Evolutionary conservation across 2,329 filamentous ascomycete species (phyloP), one percentile per base, ranked within the genome.

Genomic region (Colletotrichum sublineola): DNA sequence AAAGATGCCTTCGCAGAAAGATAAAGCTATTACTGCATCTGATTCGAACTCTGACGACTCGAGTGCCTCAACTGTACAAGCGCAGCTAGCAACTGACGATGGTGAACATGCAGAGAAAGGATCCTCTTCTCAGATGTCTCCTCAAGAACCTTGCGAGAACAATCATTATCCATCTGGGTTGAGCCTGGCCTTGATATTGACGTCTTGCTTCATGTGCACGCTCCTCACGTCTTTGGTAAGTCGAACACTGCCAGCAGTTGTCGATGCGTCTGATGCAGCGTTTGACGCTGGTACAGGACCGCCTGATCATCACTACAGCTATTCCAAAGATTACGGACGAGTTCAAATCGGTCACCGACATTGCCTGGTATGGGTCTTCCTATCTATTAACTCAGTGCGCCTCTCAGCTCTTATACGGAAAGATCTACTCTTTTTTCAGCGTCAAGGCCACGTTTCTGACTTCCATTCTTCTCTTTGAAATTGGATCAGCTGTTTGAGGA

Each of bases 271-370:
- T 8, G 9, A 0, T 42, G 2, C 44, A 29, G 29, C 0, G 7
- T 53, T 18, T 57, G 20, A 44, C 12, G 31, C 3, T 6, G 1
- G n/a, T 18, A 0, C 11, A 68, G 68, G 88, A 87, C 76, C 77
- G 86, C 5, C 90, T 88, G 14, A 90, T 90, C 75, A 79, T 85
- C 38, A 82, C 82, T 2, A 84, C 82, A 0, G 78, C 78, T 18
- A 78, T 80, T 18, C 78, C 79, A 1, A 73, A 74, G 42, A 81
- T 81, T 42, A 80, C 79, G 0, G 76, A 80, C 70, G 75, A 77
- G 12, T 79, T 79, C 58, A 74, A 76, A 42, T 77, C 76, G 3
- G 73, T 76, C n/a, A 73, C 71, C 36, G 76, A 78, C 38, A 75
- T 80, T 36, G 76, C 76, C 31, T 79, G 78, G 78, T 80, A 79